Percentiles rank a stretch among this genome's conserved stretches.
Conservation (phyloP, 768 basidiomycete species). For the Boletus pseudopeckii region DNA sequence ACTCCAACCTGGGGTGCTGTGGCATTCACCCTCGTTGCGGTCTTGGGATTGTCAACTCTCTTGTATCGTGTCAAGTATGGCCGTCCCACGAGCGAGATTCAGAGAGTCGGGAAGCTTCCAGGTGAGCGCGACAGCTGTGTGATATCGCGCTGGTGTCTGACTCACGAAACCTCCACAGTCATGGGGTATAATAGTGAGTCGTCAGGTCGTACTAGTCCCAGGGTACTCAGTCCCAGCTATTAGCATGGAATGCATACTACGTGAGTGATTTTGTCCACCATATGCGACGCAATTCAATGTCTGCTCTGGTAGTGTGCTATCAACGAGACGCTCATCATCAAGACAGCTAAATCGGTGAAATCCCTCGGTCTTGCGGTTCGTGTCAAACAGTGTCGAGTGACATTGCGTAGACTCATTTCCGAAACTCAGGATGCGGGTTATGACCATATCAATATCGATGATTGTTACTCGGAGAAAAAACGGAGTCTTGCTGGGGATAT, state of each 20-base stretch:
- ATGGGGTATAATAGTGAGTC: slow-evolving; percentile 63
- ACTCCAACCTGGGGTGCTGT: slow-evolving; percentile 8
- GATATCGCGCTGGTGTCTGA: background rate
- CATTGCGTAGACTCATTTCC: background rate
- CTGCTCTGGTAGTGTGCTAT: slow-evolving; percentile 48
- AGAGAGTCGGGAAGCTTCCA: slow-evolving; percentile 36
- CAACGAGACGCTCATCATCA: slow-evolving; percentile 48
- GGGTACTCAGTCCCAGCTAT: slow-evolving; percentile 2
- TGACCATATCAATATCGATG: slow-evolving; percentile 57
- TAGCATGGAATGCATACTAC: slow-evolving; percentile 71
- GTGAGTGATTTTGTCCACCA: slow-evolving; percentile 31
- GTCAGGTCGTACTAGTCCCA: background rate
- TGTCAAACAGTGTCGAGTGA: background rate
- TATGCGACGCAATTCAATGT: background rate
- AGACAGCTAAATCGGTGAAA: slow-evolving; percentile 49
- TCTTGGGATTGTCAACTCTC: slow-evolving; percentile 16
- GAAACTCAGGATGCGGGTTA: slow-evolving; percentile 52
- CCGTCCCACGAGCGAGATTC: background rate
- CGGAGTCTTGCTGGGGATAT: slow-evolving; percentile 51
- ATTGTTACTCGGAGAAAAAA: slow-evolving; percentile 61
- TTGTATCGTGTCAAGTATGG: slow-evolving; percentile 10
- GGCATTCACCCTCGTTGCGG: slow-evolving; percentile 17
- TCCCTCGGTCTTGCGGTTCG: slow-evolving; percentile 47
- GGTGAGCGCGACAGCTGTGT: slow-evolving; percentile 20
- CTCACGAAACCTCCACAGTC: slow-evolving; percentile 34